Evolutionary conservation across 2,329 filamentous ascomycete species (phyloP).

Genomic region (Penicillium italicum): DNA sequence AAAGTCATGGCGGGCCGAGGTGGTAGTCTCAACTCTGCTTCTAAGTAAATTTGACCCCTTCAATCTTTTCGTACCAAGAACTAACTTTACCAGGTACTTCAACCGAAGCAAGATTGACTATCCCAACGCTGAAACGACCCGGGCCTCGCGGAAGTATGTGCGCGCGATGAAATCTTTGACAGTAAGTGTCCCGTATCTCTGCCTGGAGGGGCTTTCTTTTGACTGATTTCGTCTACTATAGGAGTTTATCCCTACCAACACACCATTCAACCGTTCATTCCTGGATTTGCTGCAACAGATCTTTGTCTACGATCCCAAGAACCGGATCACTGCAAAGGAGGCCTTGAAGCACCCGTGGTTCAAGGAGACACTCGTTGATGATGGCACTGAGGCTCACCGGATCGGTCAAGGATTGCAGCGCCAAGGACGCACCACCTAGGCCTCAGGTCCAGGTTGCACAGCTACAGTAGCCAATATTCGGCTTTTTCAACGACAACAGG

Average conservation of each 20-base stretch:
- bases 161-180: constrained; percentile 63
- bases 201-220: not conserved
- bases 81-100: constrained; percentile 52
- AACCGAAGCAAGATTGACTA: constrained; percentile 58
- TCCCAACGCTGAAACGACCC: constrained; percentile 60
- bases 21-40: constrained; percentile 51
- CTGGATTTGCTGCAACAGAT: constrained; percentile 60
- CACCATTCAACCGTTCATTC: constrained; percentile 60
- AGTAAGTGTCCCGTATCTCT: constrained; percentile 40
- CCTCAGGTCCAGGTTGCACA: not conserved
- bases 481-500: constrained; percentile 5
- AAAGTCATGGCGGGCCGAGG: constrained; percentile 50
- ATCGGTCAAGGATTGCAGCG: constrained; percentile 49
- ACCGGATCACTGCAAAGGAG: constrained; percentile 61
- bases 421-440: constrained; percentile 21
- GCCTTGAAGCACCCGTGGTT: constrained; percentile 66
- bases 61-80: not conserved
- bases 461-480: constrained; percentile 2
- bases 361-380: constrained; percentile 60
- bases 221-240: constrained; percentile 33
- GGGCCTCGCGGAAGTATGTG: constrained; percentile 63
- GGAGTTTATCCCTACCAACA: constrained; percentile 61
- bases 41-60: constrained; percentile 47
- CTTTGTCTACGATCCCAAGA: constrained; percentile 65
- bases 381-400: constrained; percentile 62